A percentile compares a stretch with the other conserved stretches of the same genome.
Conservation (phyloP, 2,329 filamentous ascomycete genomes). For the Botryotinia globosa region DNA sequence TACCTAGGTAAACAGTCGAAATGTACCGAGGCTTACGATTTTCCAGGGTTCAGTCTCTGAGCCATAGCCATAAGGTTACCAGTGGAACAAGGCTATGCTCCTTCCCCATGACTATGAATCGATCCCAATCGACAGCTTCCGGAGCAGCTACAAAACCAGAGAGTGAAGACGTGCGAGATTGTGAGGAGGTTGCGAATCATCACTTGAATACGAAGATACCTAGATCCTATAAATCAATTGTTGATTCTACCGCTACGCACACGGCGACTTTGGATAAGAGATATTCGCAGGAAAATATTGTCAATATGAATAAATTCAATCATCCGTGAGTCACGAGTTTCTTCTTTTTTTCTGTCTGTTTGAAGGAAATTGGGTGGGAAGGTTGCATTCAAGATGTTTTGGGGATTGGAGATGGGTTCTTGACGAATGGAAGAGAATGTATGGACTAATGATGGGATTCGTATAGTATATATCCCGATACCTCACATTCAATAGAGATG, state of each 20-base stretch:
- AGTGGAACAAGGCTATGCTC: background rate
- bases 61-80: background rate
- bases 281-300: background rate
- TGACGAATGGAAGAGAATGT: background rate
- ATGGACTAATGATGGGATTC: background rate
- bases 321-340: slow-evolving; percentile 23
- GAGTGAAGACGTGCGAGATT: background rate
- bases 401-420: background rate
- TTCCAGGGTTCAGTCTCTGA: background rate
- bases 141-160: background rate
- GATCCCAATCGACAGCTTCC: background rate
- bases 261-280: background rate
- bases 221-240: background rate
- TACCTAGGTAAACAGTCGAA: background rate
- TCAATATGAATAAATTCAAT: background rate
- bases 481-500: slow-evolving; percentile 31
- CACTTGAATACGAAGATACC: background rate
- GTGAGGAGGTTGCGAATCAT: background rate
- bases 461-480: slow-evolving; percentile 30
- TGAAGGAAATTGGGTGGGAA: too few relatives aligned
- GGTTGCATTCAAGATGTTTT: too few relatives aligned
- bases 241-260: background rate
- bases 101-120: background rate
- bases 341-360: background rate
- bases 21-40: slow-evolving; percentile 11